phyloP scores from a whole-genome alignment of 345 rosid genomes.

The Nephelium lappaceum region DNA sequence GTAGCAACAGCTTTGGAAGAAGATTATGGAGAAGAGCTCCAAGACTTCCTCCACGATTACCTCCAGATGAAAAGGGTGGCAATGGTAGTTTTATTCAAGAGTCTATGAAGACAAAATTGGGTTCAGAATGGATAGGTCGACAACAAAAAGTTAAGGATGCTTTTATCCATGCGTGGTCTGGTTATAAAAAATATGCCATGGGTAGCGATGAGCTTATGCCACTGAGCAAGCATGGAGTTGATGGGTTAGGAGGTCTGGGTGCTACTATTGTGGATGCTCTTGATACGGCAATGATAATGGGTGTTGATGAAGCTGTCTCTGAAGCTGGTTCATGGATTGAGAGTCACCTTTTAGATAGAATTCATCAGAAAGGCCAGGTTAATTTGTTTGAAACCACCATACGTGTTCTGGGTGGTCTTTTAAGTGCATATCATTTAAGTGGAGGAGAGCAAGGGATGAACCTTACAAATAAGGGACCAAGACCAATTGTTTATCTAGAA shows the following conservation, averaged over 20 bases:
- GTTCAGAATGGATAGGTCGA: conserved; percentile 64
- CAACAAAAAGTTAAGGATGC: conserved; percentile 80
- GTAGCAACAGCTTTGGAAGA: conserved; percentile 43
- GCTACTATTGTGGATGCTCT: conserved; percentile 97
- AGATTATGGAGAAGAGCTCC: conserved; percentile 78
- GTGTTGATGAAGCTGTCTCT: conserved; percentile 68
- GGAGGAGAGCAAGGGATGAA: conserved; percentile 68
- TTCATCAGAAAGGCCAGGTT: conserved; percentile 87
- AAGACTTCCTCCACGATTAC: conserved; percentile 83
- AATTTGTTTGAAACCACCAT: conserved; percentile 98
- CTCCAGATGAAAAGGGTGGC: conserved; percentile 68
- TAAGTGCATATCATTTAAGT: conserved; percentile 96
- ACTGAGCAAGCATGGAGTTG: conserved; percentile 63
- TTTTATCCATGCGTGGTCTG: conserved; percentile 92
- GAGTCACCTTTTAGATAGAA: conserved; percentile 72
- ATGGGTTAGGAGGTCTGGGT: conserved; percentile 96
- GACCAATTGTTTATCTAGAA: conserved; percentile 73
- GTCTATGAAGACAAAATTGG: conserved; percentile 27
- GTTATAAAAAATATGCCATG: conserved; percentile 85
- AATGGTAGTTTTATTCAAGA: conserved; percentile 27
- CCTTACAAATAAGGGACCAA: conserved; percentile 55
- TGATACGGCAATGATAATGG: conserved; percentile 99
- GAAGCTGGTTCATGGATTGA: conserved; percentile 94
- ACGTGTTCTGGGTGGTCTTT: conserved; percentile 93
- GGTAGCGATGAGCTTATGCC: conserved; percentile 98